Base-by-base conservation (phyloP, 208 protist genomes). In the Crithidia mellificae region DNA sequence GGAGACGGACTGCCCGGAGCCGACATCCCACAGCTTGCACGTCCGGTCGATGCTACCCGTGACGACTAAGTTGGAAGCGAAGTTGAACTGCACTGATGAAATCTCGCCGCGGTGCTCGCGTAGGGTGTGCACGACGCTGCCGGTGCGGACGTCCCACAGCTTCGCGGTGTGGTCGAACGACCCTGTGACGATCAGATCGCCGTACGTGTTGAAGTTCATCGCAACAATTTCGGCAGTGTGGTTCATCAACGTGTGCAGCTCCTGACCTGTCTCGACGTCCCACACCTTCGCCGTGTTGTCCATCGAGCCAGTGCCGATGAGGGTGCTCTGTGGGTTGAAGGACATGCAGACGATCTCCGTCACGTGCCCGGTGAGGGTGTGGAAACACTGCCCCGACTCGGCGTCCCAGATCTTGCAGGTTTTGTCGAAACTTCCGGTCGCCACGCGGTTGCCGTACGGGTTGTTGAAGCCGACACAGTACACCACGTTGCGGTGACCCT, bases 391-490 rank as follows among this genome's bases (percentile, higher is more conserved):
- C 9, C 94, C 96, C 11, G 81, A 96, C 30, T 84, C 53, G 3
- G 90, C 68, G 79, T 98, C 85, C 96, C 98, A 98, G 34, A 99
- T 76, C 58, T 96, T 96, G 59, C 88, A 96, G 17, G 97, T 99
- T 77, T 98, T 98, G 72, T 99, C 98, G 66, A 98, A 98, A 57
- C 91, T 98, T 30, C 94, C 96, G 0, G 98, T 98, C 34, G 95
- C 88, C 24, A 99, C 91, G 43, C 93, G 88, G 78, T 97, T 95
- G 49, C 95, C 94, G 62, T 90, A 98, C 1, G 96, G 96, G 72
- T 96, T 96, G 85, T 98, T 98, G 76, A 98, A 98, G n/a, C 92
- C 88, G 1, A 98, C 86, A 0, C 88, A 96, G 74, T 98, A 99
- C 15, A 99, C 96, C 27, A 98, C 95, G 73, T 98, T 98, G 50